Evolutionary conservation across 495 filamentous ascomycete species (phyloP), one percentile per base, ranked within the genome.

Genomic region (Platismatia glauca): DNA sequence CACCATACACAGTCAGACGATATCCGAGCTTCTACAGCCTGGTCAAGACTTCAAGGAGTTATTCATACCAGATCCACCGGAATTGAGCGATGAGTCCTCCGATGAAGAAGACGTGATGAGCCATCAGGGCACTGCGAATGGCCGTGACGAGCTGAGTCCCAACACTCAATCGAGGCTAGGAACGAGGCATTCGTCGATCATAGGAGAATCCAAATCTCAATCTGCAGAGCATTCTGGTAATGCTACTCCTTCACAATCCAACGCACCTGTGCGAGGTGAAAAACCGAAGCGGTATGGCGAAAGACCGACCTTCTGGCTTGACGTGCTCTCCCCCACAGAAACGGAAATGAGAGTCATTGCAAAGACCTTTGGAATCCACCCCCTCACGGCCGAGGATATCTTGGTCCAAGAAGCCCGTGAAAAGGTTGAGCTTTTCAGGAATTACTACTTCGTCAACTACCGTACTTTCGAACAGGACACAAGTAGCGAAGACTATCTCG

Each of bases 391-490:
- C 27, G 94, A 98, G 71, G 94, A 98, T 73, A 97, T 98, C 73
- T 86, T 96, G 83, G 86, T 95, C 77, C 89, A 97, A 71, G 94
- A 98, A 76, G 87, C 89, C 53, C 90, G 94, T 13, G 94, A 98
- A 69, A 98, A 98, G 75, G 95, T 98, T 11, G 94, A 98, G 74
- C 83, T 98, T 9, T 98, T 98, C 78, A 83, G 87, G 41, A 88
- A 95, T 66, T 98, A 98, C 76, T 98, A 98, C 71, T 97, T 98
- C 70, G 86, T 97, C 74, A 97, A 96, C 69, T 98, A 97, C 74
- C 87, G 94, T 11, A 90, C 91, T 3, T 98, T 98, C 67, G 95
- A 97, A 68, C 94, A 98, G 73, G 91, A 97, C 69, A 82, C 82
- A 64, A 85, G 86, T 66, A 93, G 83, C 69, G 89, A 92, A 62